A percentile compares a stretch with the other conserved stretches of the same genome.
Conservation (phyloP, 768 basidiomycete species). For the Coprinopsis marcescibilis region DNA sequence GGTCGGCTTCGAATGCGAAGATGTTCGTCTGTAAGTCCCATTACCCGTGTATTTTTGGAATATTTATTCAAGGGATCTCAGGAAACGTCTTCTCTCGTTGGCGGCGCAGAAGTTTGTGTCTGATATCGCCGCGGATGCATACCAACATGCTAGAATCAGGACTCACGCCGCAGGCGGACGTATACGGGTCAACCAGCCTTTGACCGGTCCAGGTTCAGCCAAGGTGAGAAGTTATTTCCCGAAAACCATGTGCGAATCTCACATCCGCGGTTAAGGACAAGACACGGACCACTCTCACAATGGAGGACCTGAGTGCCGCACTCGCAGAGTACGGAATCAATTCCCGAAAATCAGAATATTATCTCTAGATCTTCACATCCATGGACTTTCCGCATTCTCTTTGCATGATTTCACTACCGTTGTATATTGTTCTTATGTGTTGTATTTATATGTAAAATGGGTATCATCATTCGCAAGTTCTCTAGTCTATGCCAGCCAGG, state of each 20-base stretch:
- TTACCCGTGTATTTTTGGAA: background rate
- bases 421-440: background rate
- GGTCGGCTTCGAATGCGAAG: conserved; percentile 94
- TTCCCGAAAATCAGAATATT: conserved; percentile 91
- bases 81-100: conserved; percentile 89
- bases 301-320: conserved; percentile 94
- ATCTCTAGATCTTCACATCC: conserved; percentile 55
- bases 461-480: background rate
- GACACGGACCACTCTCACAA: conserved; percentile 89
- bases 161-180: conserved; percentile 80
- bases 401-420: background rate
- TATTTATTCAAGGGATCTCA: conserved; percentile 24
- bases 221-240: conserved; percentile 43
- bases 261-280: conserved; percentile 54
- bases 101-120: conserved; percentile 98
- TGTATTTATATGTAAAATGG: background rate
- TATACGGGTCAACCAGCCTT: conserved; percentile 53
- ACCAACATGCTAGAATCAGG: conserved; percentile 94
- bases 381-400: no score
- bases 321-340: conserved; percentile 96
- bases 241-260: conserved; percentile 4
- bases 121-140: conserved; percentile 94
- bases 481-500: no score
- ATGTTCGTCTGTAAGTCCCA: conserved; percentile 69
- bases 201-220: conserved; percentile 51